Conservation (phyloP, 2,329 filamentous ascomycete genomes). For the Aspergillus novofumigatus region DNA sequence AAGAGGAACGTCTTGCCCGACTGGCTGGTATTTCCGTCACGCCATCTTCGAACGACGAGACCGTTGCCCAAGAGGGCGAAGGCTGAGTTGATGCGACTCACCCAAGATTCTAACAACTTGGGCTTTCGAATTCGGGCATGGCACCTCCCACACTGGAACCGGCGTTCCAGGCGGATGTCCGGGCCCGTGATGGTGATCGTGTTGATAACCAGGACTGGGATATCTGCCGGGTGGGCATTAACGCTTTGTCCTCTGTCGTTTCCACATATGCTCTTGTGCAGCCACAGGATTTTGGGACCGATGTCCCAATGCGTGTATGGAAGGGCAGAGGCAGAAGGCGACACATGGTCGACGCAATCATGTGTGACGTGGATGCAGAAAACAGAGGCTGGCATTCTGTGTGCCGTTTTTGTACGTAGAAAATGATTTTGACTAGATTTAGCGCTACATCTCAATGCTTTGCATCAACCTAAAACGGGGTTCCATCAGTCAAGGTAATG, state of each 20-base stretch:
- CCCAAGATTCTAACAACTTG: slow-evolving; percentile 25
- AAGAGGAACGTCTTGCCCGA: slow-evolving; percentile 62
- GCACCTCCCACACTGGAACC: slow-evolving; percentile 19
- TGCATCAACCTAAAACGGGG: neutral
- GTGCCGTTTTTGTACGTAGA: slow-evolving; percentile 30
- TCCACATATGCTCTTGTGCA: slow-evolving; percentile 8
- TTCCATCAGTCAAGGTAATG: neutral
- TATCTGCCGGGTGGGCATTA: slow-evolving; percentile 20
- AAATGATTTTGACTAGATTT: slow-evolving; percentile 23
- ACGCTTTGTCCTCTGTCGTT: slow-evolving; percentile 15
- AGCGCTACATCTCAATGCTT: neutral
- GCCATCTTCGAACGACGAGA: slow-evolving; percentile 11
- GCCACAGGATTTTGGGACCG: slow-evolving; percentile 6
- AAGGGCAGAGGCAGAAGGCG: slow-evolving; percentile 9
- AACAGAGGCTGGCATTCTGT: slow-evolving; percentile 25
- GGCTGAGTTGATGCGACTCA: slow-evolving; percentile 20
- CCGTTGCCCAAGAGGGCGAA: slow-evolving; percentile 21
- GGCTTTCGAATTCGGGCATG: slow-evolving; percentile 20
- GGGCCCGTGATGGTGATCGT: slow-evolving; percentile 19
- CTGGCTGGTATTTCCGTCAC: slow-evolving; percentile 27
- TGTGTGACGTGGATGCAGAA: slow-evolving; percentile 23
- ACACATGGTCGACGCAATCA: slow-evolving; percentile 21
- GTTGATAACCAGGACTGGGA: slow-evolving; percentile 20
- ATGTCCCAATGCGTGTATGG: slow-evolving; percentile 11
- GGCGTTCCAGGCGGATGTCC: slow-evolving; percentile 15